phyloP scores from a whole-genome alignment of 2,329 filamentous ascomycete genomes.

The Dothideomycetidae sp. region DNA sequence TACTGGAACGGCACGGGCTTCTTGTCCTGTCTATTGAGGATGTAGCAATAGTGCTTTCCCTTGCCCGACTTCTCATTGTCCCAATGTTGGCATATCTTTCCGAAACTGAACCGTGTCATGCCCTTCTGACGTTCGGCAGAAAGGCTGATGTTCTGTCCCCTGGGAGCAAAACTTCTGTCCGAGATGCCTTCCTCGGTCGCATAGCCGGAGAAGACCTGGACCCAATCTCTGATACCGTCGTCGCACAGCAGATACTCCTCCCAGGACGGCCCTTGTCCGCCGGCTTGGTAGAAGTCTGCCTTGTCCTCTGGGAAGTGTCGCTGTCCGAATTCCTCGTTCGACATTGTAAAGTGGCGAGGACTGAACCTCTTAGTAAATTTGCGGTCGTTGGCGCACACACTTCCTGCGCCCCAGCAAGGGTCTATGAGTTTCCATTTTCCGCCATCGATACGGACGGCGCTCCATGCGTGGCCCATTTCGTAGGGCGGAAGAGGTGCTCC shows the following conservation, averaged over 20 bases:
- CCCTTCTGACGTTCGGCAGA: conserved; percentile 28
- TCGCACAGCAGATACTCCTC: conserved; percentile 65
- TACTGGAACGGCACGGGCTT: conserved; percentile 49
- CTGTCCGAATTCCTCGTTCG: conserved; percentile 68
- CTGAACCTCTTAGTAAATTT: conserved; percentile 56
- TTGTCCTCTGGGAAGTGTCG: conserved; percentile 63
- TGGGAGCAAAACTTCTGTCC: conserved; percentile 47
- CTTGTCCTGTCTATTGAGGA: conserved; percentile 54
- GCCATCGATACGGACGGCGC: conserved; percentile 51
- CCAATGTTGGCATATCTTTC: conserved; percentile 71
- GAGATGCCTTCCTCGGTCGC: conserved; percentile 38
- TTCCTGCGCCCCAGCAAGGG: conserved; percentile 81
- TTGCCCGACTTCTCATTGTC: conserved; percentile 52
- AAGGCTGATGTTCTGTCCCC: conserved; percentile 45
- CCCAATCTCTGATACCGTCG: conserved; percentile 28
- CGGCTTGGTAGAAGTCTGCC: conserved; percentile 57
- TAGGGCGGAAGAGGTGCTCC: conserved; percentile 53
- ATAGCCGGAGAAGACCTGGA: conserved; percentile 33
- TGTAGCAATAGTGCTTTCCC: conserved; percentile 52
- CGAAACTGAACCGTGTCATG: conserved; percentile 58
- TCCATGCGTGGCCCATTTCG: conserved; percentile 21
- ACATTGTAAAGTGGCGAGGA: conserved; percentile 44
- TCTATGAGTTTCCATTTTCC: conserved; percentile 88
- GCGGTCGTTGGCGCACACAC: conserved; percentile 39
- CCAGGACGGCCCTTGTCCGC: conserved; percentile 54